These are phyloP conservation scores for Diaporthe citrichinensis DNA, from an alignment of 2,329 filamentous ascomycete genomes.

Conservation along the genomic window DNA sequence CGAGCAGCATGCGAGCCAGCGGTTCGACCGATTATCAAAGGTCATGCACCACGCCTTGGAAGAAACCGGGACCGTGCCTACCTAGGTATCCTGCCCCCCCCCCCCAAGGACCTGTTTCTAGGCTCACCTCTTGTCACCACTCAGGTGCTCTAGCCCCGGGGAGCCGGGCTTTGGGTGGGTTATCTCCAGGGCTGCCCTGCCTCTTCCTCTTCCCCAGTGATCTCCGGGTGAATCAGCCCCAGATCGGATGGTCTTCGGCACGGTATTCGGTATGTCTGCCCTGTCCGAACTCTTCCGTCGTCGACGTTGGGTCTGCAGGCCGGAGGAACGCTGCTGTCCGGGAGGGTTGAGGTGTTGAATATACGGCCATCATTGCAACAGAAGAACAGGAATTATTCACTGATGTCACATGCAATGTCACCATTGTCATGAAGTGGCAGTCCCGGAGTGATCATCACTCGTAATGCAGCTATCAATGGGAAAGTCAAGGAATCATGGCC, in stretches of 20 bases:
- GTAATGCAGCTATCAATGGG: background rate
- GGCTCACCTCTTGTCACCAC: background rate
- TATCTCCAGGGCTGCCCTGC: background rate
- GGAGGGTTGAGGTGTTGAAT: background rate
- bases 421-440: background rate
- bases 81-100: background rate
- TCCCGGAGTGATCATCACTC: background rate
- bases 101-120: background rate
- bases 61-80: conserved; percentile 15
- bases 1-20: background rate
- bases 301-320: background rate
- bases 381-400: background rate
- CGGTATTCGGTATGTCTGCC: background rate
- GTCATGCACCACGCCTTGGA: background rate
- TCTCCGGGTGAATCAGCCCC: background rate
- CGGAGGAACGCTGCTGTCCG: background rate
- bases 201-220: background rate
- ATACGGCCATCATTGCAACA: background rate
- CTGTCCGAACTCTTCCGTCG: background rate
- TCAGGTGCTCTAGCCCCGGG: background rate
- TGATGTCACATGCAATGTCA: background rate
- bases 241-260: background rate
- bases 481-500: background rate
- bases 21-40: conserved; percentile 11
- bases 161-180: background rate